Conservation (phyloP, 148 eudicot species). For the Dianthus caryophyllus region DNA sequence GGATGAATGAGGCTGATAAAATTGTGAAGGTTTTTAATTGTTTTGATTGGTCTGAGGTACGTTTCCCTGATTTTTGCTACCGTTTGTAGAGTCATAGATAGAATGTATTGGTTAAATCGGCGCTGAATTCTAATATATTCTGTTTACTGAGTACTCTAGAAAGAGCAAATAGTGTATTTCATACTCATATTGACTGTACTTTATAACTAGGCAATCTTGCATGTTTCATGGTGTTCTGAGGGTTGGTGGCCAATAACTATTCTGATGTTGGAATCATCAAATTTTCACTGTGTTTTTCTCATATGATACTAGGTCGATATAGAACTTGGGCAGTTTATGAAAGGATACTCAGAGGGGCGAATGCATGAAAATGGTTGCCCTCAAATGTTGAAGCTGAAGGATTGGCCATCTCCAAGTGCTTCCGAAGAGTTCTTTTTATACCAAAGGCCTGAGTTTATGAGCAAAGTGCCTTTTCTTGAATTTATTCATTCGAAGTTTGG, state of each 20-base stretch:
- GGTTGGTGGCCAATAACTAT: background rate
- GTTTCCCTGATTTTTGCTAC: slow-evolving; percentile 7
- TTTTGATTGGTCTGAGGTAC: slow-evolving; percentile 75
- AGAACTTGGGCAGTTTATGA: slow-evolving; percentile 75
- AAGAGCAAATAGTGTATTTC: no score
- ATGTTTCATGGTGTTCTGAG: background rate
- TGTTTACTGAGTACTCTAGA: no score
- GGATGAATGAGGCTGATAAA: slow-evolving; percentile 56
- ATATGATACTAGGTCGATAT: slow-evolving; percentile 56
- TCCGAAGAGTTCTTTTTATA: slow-evolving; percentile 86
- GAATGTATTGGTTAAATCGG: background rate
- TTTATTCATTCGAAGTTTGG: slow-evolving; percentile 97
- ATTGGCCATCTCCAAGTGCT: slow-evolving; percentile 97
- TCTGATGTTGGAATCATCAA: slow-evolving; percentile 11
- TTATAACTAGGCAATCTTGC: background rate
- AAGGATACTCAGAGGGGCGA: slow-evolving; percentile 87
- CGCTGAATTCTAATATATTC: background rate
- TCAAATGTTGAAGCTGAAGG: slow-evolving; percentile 78
- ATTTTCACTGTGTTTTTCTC: slow-evolving; percentile 8
- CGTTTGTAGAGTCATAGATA: background rate
- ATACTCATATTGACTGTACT: no score
- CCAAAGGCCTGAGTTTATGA: slow-evolving; percentile 94
- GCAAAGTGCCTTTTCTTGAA: slow-evolving; percentile 80
- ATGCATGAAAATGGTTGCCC: slow-evolving; percentile 55
- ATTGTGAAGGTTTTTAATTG: slow-evolving; percentile 83